Conservation (phyloP, 805 yeast genomes). For the Candida awuae region DNA sequence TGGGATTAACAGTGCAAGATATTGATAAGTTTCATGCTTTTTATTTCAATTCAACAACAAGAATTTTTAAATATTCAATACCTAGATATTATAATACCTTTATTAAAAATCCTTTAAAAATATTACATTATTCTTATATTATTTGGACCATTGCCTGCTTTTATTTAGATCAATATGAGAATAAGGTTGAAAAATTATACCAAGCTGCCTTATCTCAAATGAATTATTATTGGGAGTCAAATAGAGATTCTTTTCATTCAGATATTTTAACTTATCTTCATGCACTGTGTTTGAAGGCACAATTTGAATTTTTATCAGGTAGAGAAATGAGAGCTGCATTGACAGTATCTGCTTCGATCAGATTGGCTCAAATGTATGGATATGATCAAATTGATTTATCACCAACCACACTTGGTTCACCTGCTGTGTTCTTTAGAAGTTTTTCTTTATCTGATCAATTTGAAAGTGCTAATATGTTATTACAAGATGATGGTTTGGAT, state of each 20-base stretch:
- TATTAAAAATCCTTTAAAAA: slow-evolving; percentile 14
- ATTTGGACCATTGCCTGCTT: slow-evolving; percentile 20
- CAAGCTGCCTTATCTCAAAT: slow-evolving; percentile 12
- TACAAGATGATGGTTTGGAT: slow-evolving; percentile 20
- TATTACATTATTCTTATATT: slow-evolving; percentile 19
- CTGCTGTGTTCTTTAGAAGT: slow-evolving; percentile 15
- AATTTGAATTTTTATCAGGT: slow-evolving; percentile 23
- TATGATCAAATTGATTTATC: slow-evolving; percentile 26
- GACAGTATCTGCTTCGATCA: slow-evolving; percentile 21
- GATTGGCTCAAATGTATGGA: slow-evolving; percentile 25
- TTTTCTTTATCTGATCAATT: slow-evolving; percentile 8
- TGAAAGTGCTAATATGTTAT: slow-evolving; percentile 9
- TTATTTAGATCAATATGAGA: slow-evolving; percentile 15
- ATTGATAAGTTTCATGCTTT: slow-evolving; percentile 16
- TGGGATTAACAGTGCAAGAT: slow-evolving; percentile 18
- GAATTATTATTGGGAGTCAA: slow-evolving; percentile 16
- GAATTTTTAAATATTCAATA: slow-evolving; percentile 16
- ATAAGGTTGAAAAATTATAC: slow-evolving; percentile 16
- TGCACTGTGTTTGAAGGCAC: slow-evolving; percentile 19
- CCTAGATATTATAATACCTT: slow-evolving; percentile 18
- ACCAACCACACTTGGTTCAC: slow-evolving; percentile 14
- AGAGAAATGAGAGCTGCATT: slow-evolving; percentile 23
- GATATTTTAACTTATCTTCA: slow-evolving; percentile 22
- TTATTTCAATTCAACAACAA: slow-evolving; percentile 11
- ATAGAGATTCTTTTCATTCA: slow-evolving; percentile 12